Conservation (phyloP, 108 stramenopile species). For the Skeletonema grethae region DNA sequence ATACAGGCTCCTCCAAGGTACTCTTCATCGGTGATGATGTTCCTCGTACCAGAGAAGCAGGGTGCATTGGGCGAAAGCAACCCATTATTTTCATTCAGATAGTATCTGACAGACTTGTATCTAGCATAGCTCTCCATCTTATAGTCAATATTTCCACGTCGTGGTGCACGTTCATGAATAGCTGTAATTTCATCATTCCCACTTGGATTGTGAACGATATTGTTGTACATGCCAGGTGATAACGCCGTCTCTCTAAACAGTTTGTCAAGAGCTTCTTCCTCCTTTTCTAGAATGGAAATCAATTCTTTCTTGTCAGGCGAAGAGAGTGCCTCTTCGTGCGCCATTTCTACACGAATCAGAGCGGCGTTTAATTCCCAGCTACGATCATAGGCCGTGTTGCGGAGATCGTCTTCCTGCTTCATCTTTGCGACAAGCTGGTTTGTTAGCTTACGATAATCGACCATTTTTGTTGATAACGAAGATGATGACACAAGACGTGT, state of each 20-base stretch:
- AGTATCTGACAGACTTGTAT: conserved; percentile 60
- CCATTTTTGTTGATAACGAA: not conserved
- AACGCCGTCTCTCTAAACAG: conserved; percentile 26
- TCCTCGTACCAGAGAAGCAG: conserved; percentile 15
- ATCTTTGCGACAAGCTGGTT: conserved; percentile 20
- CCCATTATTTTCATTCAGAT: conserved; percentile 45
- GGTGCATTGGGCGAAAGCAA: conserved; percentile 36
- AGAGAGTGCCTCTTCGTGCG: conserved; percentile 26
- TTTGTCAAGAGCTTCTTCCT: conserved; percentile 22
- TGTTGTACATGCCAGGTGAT: conserved; percentile 14
- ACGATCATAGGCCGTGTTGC: conserved; percentile 50
- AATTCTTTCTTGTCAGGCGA: not conserved
- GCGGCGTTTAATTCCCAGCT: conserved; percentile 60
- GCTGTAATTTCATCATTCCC: conserved; percentile 10
- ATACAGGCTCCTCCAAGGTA: conserved; percentile 81
- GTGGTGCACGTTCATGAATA: conserved; percentile 37
- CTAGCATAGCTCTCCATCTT: conserved; percentile 72
- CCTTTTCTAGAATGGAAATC: conserved; percentile 4
- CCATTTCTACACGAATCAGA: conserved; percentile 35
- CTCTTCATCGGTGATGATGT: conserved; percentile 74
- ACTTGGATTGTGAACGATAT: conserved; percentile 22
- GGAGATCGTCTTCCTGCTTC: conserved; percentile 32
- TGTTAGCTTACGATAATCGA: not conserved
- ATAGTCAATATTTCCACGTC: conserved; percentile 51
- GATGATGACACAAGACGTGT: not conserved